Base-by-base conservation (phyloP, 805 yeast species). In the Cyberlindnera mississippiensis region DNA sequence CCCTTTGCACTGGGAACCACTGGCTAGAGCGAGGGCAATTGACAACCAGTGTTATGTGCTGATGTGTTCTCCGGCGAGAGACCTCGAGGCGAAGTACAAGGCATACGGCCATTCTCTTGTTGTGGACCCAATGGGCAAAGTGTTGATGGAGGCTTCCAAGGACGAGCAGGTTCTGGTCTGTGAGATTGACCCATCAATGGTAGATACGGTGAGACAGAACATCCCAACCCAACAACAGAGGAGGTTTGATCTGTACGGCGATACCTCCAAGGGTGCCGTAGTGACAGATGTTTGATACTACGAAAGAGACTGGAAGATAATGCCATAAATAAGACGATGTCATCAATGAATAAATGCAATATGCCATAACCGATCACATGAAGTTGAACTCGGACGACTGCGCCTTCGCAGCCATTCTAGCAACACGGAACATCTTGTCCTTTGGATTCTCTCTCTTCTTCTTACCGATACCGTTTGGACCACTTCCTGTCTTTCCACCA, bases 51-150 rank as follows among this genome's bases (percentile, higher is more conserved):
- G 78, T 13, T 85, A 77, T 48, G 83, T 85, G 4, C 70, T 91
- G 28, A 64, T 87, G 50, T 88, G 96, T 50, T 86, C 96, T 7
- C 96, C 96, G 3, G 90, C 96, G 3, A 75, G 97, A 56, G 88
- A 87, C 59, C 65, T 71, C 39, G 74, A 72, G 10, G 68, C 69
- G 13, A 73, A 72, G 8, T 80, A 80, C 55, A 83, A 78, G 49
- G 80, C 85, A 0, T 80, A 77, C 53, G 87, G 87, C 1, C 87
- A 80, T 53, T 76, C 82, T 0, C 56, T 80, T 56, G 77, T 80
- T 4, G 82, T 75, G 33, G 78, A 76, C 55, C 87, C 87, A 16
- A 66, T 66, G 49, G 87, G 86, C 31, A 69, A 71, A 19, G 67
- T 80, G 17, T 47, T 80, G 18, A 77, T 76, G 6, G 90, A 85